A percentile compares a stretch with the other conserved stretches of the same genome.
These are phyloP conservation scores for Spongiforma sp. DNA, from an alignment of 1,284 basidiomycete species.

Conservation along the genomic window DNA sequence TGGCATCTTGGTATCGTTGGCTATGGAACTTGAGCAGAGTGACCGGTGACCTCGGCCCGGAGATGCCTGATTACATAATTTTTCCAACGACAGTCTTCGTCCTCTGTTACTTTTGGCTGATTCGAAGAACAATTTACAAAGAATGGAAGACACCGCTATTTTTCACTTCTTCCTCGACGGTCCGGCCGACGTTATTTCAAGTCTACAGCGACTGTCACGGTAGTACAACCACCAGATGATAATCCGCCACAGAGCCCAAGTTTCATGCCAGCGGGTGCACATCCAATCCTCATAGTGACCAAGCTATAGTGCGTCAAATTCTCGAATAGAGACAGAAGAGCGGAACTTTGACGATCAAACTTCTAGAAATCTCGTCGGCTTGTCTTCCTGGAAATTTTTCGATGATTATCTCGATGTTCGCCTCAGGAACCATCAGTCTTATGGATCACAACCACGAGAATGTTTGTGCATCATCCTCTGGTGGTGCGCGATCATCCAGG, in stretches of 20 bases:
- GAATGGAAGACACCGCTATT: conserved; percentile 17
- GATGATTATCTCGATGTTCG: conserved; percentile 23
- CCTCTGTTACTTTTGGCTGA: conserved; percentile 18
- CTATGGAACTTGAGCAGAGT: background rate
- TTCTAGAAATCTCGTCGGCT: conserved; percentile 12
- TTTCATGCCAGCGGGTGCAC: background rate
- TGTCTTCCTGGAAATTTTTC: conserved; percentile 22
- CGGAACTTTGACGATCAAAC: conserved; percentile 20
- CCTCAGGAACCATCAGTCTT: conserved; percentile 27
- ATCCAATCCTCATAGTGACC: background rate
- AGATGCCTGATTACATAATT: background rate
- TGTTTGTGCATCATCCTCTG: background rate
- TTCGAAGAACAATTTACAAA: conserved; percentile 27
- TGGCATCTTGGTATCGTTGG: too few species aligned
- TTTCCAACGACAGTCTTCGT: too few species aligned
- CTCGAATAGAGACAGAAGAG: conserved; percentile 5
- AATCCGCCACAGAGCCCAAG: conserved; percentile 28
- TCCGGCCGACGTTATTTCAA: conserved; percentile 11
- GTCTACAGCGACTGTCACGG: background rate
- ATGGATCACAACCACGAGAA: conserved; percentile 18
- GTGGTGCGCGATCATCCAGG: background rate
- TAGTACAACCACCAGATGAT: conserved; percentile 8
- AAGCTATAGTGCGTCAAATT: background rate
- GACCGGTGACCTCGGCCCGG: background rate
- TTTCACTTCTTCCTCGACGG: conserved; percentile 7